Evolutionary conservation across 306 rosid species (phyloP).

Genomic region (Dryas octopetala): DNA sequence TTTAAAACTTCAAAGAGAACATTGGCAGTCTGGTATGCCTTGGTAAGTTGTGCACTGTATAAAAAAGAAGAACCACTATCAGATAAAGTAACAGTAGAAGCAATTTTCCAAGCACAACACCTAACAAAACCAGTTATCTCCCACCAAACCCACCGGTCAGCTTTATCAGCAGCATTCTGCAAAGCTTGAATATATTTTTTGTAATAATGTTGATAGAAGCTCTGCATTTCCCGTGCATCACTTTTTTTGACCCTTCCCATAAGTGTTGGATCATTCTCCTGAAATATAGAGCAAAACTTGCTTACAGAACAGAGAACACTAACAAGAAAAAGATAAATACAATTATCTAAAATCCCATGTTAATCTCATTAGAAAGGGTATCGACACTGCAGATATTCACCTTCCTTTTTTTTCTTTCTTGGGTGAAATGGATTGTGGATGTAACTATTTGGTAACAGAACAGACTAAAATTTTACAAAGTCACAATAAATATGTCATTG

Average conservation of each 20-base stretch:
- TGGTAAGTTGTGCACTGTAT: slow-evolving; percentile 89
- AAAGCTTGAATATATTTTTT: slow-evolving; percentile 95
- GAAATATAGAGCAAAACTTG: slow-evolving; percentile 14
- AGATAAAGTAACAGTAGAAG: slow-evolving; percentile 23
- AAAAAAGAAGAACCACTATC: slow-evolving; percentile 18
- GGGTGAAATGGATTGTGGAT: neutral
- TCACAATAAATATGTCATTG: neutral
- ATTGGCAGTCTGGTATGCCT: slow-evolving; percentile 98
- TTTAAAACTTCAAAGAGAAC: slow-evolving; percentile 97
- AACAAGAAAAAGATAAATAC: neutral
- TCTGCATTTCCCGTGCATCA: slow-evolving; percentile 99
- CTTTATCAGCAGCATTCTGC: slow-evolving; percentile 91
- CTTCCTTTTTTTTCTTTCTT: neutral
- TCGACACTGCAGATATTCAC: neutral
- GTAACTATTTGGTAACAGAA: neutral
- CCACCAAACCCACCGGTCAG: slow-evolving; percentile 69
- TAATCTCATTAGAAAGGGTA: neutral
- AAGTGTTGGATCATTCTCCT: slow-evolving; percentile 98
- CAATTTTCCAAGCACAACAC: neutral
- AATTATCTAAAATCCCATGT: neutral
- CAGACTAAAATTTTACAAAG: neutral
- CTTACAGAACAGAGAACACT: slow-evolving; percentile 18
- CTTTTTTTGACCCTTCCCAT: slow-evolving; percentile 94
- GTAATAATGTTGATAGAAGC: slow-evolving; percentile 95
- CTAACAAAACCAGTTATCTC: slow-evolving; percentile 8